Base-by-base conservation (phyloP, 768 basidiomycete genomes). In the Rhizopogon rudus region DNA sequence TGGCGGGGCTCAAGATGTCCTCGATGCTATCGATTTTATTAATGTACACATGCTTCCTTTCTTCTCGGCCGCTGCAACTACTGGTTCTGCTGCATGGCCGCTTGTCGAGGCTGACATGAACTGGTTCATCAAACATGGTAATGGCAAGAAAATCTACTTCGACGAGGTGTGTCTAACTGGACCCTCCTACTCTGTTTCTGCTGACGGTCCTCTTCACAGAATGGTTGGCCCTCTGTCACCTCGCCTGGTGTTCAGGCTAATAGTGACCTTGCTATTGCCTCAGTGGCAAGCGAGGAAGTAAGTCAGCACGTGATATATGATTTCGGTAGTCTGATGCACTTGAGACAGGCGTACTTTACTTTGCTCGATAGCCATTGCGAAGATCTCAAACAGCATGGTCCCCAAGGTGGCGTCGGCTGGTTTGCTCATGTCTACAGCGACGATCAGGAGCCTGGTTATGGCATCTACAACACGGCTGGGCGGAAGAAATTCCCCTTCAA, bases 341-440 rank as follows among this genome's bases (percentile, higher is more conserved):
- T 52, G 61, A 58, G 58, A 87, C 60, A 87, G 80, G 79, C 76
- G 54, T 91, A 89, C 63, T 89, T 75, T 57, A 67, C 68, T 17
- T 67, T 91, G 12, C 77, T 91, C 14, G 86, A 91, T 59, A 65
- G 72, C 1, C 78, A 86, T 53, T 91, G 88, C 62, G 62, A 72
- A 9, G 75, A 82, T 61, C 74, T 91, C 62, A 91, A 91, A 69
- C 20, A 22, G 6, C 62, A 59, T 0, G 79, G 80, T 25, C 57
- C 69, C 29, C 79, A 78, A 3, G 87, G 87, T 20, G 87, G 87
- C 22, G 71, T 90, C 37, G 87, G 88, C 10, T 91, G 88, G 89
- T 91, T 91, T 61, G 86, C 86, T 28, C 89, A 91, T 64, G 83
- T 90, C 52, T 90, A 89, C 63, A 82, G 83, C 1, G 89, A 89